Percentiles rank a stretch among this genome's conserved stretches.
These are phyloP conservation scores for Suillus hirtellus DNA, from an alignment of 768 basidiomycete genomes.

Conservation along the genomic window DNA sequence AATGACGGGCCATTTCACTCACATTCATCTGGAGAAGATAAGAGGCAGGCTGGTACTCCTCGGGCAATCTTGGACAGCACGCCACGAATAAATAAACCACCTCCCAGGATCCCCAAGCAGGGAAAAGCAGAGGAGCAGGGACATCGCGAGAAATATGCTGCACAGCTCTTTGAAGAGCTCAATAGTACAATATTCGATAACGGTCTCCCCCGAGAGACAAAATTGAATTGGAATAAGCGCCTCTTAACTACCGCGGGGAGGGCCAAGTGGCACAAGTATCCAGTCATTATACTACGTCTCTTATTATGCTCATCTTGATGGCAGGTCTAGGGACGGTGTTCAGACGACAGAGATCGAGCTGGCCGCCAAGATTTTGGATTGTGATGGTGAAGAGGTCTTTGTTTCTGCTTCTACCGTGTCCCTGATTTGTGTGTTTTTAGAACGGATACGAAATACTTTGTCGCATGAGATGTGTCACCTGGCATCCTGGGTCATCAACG, in stretches of 20 bases:
- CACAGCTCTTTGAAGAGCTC: conserved; percentile 57
- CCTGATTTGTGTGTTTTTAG: conserved; percentile 37
- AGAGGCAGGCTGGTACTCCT: not conserved
- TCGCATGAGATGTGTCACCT: conserved; percentile 94
- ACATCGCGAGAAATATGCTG: conserved; percentile 53
- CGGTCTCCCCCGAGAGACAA: conserved; percentile 53
- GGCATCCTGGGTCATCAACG: conserved; percentile 81
- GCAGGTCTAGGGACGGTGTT: conserved; percentile 57
- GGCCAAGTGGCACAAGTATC: conserved; percentile 63
- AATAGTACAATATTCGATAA: conserved; percentile 58
- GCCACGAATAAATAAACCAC: conserved; percentile 15
- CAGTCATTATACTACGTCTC: not conserved
- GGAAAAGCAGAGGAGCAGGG: conserved; percentile 43
- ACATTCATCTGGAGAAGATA: conserved; percentile 12
- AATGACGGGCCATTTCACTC: not conserved
- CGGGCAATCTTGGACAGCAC: conserved; percentile 14
- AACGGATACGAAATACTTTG: conserved; percentile 78
- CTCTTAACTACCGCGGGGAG: conserved; percentile 68
- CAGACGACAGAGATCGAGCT: conserved; percentile 69
- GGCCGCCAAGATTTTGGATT: conserved; percentile 80
- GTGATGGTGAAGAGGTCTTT: conserved; percentile 51
- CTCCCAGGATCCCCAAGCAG: conserved; percentile 40
- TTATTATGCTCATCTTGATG: conserved; percentile 9
- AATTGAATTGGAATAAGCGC: conserved; percentile 66
- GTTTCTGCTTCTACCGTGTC: not conserved